Base-by-base conservation (phyloP, 176 grass and related monocot genomes). In the Canna indica region DNA sequence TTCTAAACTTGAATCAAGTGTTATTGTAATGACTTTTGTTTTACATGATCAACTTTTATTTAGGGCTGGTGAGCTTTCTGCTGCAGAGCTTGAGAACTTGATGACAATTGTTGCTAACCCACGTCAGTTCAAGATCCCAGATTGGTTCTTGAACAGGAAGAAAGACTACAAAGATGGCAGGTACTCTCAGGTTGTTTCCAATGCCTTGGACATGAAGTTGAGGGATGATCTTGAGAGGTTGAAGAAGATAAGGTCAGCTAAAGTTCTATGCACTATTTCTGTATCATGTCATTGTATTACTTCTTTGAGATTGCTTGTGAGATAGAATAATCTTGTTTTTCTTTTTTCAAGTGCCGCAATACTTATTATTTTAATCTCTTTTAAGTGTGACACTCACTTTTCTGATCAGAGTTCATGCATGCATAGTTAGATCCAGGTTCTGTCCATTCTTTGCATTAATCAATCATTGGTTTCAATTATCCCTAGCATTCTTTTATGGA, bases 41-140 rank as follows among this genome's bases (percentile, higher is more conserved):
- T 44, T 44, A 44, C 41, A 44, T 11, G 41, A 44, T 10, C 13
- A 44, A 44, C 41, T 44, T 8, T 44, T 44, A 1, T 44, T 5
- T 53, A 53, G 48, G 20, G 48, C 48, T n/a, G 50, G 22, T 53
- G 47, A 50, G 47, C 47, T 50, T 16, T 50, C 47, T 16, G 47
- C 47, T 50, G 47, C 47, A 1, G 50, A 53, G 17, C 50, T 53
- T 7, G 50, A 24, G 22, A 25, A 53, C 50, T 53, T 53, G 50
- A 53, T 53, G 50, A 22, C 50, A 25, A 7, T 53, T 20, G 50
- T 53, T 53, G 17, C 22, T n/a, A 24, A 53, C n/a, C 50, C 50
- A 53, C 50, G 50, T n/a, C 50, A 53, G 50, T 53, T 53, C 50
- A 53, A 53, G 50, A 53, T 53, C 14, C 50, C 50, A 53, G 50